A percentile compares a stretch with the other conserved stretches of the same genome.
Conservation (phyloP, 1,284 basidiomycete genomes). For the Ganoderma boninense region DNA sequence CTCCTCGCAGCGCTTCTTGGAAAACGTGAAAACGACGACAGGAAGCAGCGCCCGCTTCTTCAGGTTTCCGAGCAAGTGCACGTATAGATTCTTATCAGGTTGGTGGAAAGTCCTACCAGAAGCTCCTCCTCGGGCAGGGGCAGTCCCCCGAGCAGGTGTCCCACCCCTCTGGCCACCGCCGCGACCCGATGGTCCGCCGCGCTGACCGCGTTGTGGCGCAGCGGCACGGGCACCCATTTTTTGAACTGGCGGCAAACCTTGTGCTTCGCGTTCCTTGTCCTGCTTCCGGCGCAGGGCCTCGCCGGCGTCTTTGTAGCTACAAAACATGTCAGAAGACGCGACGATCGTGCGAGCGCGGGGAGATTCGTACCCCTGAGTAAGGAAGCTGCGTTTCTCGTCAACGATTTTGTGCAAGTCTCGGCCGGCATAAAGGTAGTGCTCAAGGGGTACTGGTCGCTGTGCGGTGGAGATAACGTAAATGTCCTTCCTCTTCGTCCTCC, state of each 20-base stretch:
- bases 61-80: conserved; percentile 89
- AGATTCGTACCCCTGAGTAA: conserved; percentile 68
- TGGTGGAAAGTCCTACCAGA: conserved; percentile 71
- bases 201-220: conserved; percentile 62
- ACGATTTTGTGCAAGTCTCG: conserved; percentile 94
- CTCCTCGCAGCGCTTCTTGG: conserved; percentile 97
- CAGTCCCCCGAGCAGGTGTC: conserved; percentile 54
- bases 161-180: conserved; percentile 51
- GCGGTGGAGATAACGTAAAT: conserved; percentile 99
- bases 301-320: conserved; percentile 87
- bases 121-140: conserved; percentile 53
- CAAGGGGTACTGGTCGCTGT: conserved; percentile 95
- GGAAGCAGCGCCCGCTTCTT: conserved; percentile 90
- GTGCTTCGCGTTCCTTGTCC: conserved; percentile 96
- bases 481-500: conserved; percentile 99
- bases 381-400: conserved; percentile 83
- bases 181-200: conserved; percentile 58
- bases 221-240: conserved; percentile 83
- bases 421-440: conserved; percentile 96
- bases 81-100: conserved; percentile 91
- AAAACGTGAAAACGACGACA: conserved; percentile 97
- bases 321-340: not conserved
- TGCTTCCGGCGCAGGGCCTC: conserved; percentile 94
- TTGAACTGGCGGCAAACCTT: conserved; percentile 85
- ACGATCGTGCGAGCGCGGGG: not conserved